Evolutionary conservation across 1,284 basidiomycete species (phyloP).

Genomic region (Cryptococcus floricola): DNA sequence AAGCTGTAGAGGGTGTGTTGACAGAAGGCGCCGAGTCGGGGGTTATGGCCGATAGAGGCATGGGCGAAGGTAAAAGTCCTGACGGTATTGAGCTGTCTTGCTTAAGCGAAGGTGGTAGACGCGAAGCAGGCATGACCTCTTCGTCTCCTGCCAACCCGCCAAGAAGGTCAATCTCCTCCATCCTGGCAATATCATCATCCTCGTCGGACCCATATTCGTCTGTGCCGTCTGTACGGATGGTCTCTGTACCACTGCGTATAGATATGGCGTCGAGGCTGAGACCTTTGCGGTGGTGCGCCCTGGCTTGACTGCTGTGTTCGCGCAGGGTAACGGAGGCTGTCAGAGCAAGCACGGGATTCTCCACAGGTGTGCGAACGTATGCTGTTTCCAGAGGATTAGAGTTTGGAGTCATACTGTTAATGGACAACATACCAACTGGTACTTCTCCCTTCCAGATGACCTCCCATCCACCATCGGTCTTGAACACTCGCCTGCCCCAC

Average conservation of each 20-base stretch:
- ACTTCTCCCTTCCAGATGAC: slow-evolving; percentile 70
- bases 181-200: slow-evolving; percentile 47
- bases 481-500: slow-evolving; percentile 58
- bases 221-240: slow-evolving; percentile 18
- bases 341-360: slow-evolving; percentile 71
- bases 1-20: slow-evolving; percentile 16
- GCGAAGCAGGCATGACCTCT: slow-evolving; percentile 29
- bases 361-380: slow-evolving; percentile 65
- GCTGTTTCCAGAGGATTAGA: slow-evolving; percentile 46
- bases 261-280: slow-evolving; percentile 24
- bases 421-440: slow-evolving; percentile 63
- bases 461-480: slow-evolving; percentile 65
- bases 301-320: slow-evolving; percentile 55
- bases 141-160: slow-evolving; percentile 54
- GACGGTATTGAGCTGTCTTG: slow-evolving; percentile 27
- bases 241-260: slow-evolving; percentile 19
- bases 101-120: slow-evolving; percentile 33
- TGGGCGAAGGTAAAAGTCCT: slow-evolving; percentile 7
- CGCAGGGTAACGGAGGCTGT: slow-evolving; percentile 75
- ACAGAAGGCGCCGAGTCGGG: slow-evolving; percentile 6
- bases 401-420: neutral
- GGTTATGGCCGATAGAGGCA: slow-evolving; percentile 18
- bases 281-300: slow-evolving; percentile 14
- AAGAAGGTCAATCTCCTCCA: slow-evolving; percentile 76
- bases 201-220: slow-evolving; percentile 22